Evolutionary conservation across 2,329 filamentous ascomycete genomes (phyloP).

Genomic region (Diaporthe sp.): DNA sequence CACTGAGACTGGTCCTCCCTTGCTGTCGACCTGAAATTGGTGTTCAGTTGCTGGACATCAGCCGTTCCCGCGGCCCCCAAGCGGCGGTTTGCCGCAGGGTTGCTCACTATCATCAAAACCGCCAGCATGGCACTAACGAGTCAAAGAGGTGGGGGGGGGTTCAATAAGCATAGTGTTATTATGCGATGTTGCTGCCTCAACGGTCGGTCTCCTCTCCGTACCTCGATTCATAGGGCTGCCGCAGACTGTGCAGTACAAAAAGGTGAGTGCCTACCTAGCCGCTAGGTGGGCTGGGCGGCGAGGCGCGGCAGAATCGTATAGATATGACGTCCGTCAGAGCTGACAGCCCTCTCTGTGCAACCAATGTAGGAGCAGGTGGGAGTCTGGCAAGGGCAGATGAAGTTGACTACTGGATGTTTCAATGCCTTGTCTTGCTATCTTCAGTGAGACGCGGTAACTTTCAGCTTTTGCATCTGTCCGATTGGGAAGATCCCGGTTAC

Average conservation of each 20-base stretch:
- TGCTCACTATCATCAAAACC: background rate
- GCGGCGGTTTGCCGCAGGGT: background rate
- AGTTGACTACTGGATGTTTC: background rate
- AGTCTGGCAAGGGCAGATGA: background rate
- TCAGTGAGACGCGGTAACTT: background rate
- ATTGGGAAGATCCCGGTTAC: conserved; percentile 9
- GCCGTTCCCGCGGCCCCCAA: background rate
- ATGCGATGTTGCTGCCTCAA: background rate
- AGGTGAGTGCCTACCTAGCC: background rate
- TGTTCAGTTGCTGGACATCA: background rate
- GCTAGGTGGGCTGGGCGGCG: background rate
- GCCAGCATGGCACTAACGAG: background rate
- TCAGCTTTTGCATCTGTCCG: background rate
- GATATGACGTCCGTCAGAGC: conserved; percentile 2
- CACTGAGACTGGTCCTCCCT: background rate
- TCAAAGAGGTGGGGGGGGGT: too few relatives aligned
- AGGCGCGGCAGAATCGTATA: conserved; percentile 21
- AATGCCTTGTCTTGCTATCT: conserved; percentile 1
- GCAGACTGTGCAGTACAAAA: background rate
- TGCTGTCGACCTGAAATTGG: background rate
- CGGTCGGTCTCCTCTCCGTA: background rate
- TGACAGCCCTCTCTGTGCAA: background rate
- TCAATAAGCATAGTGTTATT: too few relatives aligned
- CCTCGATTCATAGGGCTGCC: background rate
- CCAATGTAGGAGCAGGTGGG: background rate